Base-by-base conservation (phyloP, 2,329 filamentous ascomycete genomes). In the Aspergillus arachidicola region DNA sequence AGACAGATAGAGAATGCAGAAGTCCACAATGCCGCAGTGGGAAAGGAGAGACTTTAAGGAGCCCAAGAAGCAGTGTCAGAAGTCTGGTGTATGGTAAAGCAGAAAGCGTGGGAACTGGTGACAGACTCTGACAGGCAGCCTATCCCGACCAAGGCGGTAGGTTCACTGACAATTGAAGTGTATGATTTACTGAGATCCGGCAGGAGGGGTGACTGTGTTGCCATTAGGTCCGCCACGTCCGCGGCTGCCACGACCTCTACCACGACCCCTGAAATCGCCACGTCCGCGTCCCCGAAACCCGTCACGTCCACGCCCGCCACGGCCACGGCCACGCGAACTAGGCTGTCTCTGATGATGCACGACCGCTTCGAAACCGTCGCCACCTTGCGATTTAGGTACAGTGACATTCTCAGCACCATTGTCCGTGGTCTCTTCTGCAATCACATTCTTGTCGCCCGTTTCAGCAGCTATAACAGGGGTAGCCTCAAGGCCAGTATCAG, bases 361-460 rank as follows among this genome's bases (percentile, higher is more conserved):
- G 34, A 78, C 75, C 57, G 69, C 72, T 58, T 78, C 76, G 50
- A 79, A 79, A 10, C 74, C 76, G 59, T 79, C 77, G 46, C 73
- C 72, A 48, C 70, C 64, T 23, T 69, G 66, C 36, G 46, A 66
- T 66, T 75, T 78, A 76, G 60, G 76, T 77, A 64, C 86, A 21
- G 90, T 87, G 70, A 91, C 86, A 64, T 95, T 91, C 72, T 96
- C 93, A 30, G 92, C 92, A 92, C 92, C 96, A 71, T 89, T 93
- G 73, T 90, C 88, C 34, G 83, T 83, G 71, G 84, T 84, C 21
- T 76, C 71, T 60, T 80, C 74, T 45, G 81, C 80, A 7, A 86
- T 86, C 51, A 86, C 85, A 21, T 85, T 85, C 57, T 82, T 80
- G 58, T 86, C 73, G 45, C 86, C 87, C 34, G 84, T 86, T 68